These are phyloP conservation scores for Gossypium bickii DNA, from an alignment of 345 rosid genomes.

Conservation along the genomic window DNA sequence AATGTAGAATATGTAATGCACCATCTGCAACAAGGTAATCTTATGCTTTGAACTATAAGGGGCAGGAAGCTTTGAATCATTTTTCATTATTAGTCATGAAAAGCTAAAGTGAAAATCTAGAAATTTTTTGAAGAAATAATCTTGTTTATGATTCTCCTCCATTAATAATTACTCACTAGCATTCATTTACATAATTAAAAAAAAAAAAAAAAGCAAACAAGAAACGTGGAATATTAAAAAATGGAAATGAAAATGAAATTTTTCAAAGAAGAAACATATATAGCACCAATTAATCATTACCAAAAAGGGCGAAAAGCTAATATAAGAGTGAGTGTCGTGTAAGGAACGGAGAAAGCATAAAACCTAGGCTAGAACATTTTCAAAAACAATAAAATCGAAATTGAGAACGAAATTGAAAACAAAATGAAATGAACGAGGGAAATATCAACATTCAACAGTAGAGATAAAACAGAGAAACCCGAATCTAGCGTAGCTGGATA, in stretches of 20 bases:
- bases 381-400: background rate
- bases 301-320: background rate
- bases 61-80: background rate
- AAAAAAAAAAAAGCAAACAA: background rate
- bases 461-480: background rate
- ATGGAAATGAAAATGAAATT: background rate
- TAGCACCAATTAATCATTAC: background rate
- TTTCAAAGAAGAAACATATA: background rate
- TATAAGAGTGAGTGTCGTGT: too few relatives aligned
- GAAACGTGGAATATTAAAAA: background rate
- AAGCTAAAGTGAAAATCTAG: background rate
- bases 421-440: background rate
- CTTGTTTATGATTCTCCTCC: background rate
- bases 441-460: background rate
- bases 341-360: background rate
- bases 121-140: background rate
- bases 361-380: background rate
- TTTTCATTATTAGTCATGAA: background rate
- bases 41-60: background rate
- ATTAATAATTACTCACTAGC: background rate
- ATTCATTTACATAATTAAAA: background rate
- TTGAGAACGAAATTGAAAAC: background rate
- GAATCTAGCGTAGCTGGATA: conserved; percentile 8
- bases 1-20: background rate
- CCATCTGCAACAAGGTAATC: background rate